These are phyloP conservation scores for Vigna mungo DNA, from an alignment of 306 rosid genomes.

Conservation along the genomic window DNA sequence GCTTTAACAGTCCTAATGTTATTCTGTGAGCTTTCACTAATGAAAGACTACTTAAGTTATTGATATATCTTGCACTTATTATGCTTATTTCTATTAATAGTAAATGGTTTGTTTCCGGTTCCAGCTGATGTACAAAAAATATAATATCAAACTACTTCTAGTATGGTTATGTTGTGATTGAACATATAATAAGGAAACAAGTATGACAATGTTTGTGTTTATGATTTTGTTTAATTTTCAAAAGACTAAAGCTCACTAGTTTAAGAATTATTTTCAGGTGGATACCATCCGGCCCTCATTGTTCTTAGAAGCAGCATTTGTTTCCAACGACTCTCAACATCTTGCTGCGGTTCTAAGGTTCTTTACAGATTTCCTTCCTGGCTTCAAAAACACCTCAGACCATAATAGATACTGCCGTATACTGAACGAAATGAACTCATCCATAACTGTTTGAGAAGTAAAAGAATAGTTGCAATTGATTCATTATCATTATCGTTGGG, in stretches of 20 bases:
- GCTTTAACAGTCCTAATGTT: neutral
- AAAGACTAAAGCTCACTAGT: slow-evolving; percentile 28
- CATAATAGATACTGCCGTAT: slow-evolving; percentile 73
- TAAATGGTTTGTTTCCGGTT: neutral
- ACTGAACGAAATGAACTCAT: slow-evolving; percentile 75
- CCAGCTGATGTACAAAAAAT: neutral
- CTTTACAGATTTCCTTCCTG: slow-evolving; percentile 81
- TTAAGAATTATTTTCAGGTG: slow-evolving; percentile 66
- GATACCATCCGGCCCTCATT: slow-evolving; percentile 76
- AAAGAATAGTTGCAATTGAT: slow-evolving; percentile 8
- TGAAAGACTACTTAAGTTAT: neutral
- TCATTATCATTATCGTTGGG: slow-evolving; percentile 9
- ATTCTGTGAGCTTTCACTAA: slow-evolving; percentile 5
- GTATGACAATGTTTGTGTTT: neutral
- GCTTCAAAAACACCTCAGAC: slow-evolving; percentile 70
- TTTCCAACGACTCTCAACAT: slow-evolving; percentile 72
- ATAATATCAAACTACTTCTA: slow-evolving; percentile 24
- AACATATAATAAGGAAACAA: neutral
- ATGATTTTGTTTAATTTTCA: slow-evolving; percentile 31
- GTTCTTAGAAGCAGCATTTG: slow-evolving; percentile 87
- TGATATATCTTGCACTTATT: slow-evolving; percentile 13
- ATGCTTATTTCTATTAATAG: neutral
- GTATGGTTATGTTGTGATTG: neutral
- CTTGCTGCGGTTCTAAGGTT: slow-evolving; percentile 90
- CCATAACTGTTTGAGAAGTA: slow-evolving; percentile 61